These are phyloP conservation scores for Nannochloropsis salina DNA, from an alignment of 108 stramenopile genomes.

Conservation along the genomic window DNA sequence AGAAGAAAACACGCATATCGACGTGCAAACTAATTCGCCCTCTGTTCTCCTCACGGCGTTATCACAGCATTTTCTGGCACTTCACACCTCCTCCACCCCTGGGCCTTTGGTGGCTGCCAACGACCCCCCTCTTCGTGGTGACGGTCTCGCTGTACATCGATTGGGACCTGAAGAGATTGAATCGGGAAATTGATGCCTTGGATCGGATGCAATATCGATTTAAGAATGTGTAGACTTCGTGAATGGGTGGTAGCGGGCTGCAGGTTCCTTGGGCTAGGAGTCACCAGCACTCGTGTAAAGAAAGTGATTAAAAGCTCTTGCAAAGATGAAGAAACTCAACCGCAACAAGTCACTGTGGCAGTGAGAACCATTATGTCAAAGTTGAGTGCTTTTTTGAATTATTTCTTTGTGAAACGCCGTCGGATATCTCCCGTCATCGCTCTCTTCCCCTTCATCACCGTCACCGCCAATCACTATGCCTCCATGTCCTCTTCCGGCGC, in stretches of 20 bases:
- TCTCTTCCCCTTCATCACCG: not conserved
- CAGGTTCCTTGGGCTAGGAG: no score
- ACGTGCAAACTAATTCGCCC: no score
- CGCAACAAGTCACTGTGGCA: not conserved
- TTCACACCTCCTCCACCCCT: not conserved
- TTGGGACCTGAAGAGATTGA: not conserved
- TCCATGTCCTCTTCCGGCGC: constrained; percentile 47
- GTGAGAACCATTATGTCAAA: not conserved
- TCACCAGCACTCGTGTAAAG: no score
- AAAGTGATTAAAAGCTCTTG: not conserved
- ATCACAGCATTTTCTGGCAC: not conserved
- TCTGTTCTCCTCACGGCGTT: no score
- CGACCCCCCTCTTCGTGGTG: not conserved
- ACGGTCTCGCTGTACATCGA: not conserved
- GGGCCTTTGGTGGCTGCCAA: not conserved
- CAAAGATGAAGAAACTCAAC: not conserved
- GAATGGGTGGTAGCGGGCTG: no score
- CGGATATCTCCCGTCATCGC: not conserved
- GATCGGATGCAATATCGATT: not conserved
- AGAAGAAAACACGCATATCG: no score
- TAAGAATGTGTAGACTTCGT: not conserved
- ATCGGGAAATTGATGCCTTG: not conserved
- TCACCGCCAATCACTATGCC: constrained; percentile 18
- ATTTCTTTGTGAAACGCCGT: not conserved
- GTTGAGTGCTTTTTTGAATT: not conserved